These are phyloP conservation scores for Opeltia flavorubescens DNA, from an alignment of 495 filamentous ascomycete genomes.

Conservation along the genomic window DNA sequence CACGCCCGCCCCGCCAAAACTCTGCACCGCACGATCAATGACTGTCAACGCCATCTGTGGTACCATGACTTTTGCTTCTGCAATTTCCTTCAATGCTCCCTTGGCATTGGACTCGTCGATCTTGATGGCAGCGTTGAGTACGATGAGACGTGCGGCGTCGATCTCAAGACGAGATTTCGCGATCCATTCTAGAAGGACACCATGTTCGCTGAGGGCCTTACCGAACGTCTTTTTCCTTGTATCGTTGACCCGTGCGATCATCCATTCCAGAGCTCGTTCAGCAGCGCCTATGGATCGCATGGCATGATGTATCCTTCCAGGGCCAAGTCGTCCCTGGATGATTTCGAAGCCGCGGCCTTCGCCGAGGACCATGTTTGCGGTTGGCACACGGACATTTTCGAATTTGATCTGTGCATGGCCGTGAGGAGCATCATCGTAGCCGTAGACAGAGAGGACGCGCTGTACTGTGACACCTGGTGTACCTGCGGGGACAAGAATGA, in stretches of 20 bases:
- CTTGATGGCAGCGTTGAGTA: slow-evolving; percentile 80
- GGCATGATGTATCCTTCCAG: slow-evolving; percentile 85
- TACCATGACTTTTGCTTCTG: slow-evolving; percentile 74
- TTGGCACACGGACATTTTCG: slow-evolving; percentile 69
- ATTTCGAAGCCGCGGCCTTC: slow-evolving; percentile 93
- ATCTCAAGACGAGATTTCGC: slow-evolving; percentile 82
- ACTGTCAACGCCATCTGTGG: slow-evolving; percentile 63
- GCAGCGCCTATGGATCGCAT: slow-evolving; percentile 84
- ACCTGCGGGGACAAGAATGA: slow-evolving; percentile 66
- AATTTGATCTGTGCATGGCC: slow-evolving; percentile 85
- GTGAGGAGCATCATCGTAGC: slow-evolving; percentile 89
- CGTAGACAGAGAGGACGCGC: slow-evolving; percentile 79
- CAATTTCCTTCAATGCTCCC: slow-evolving; percentile 68
- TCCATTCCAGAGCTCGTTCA: slow-evolving; percentile 74
- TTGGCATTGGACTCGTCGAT: slow-evolving; percentile 75
- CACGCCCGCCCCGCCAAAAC: slow-evolving; percentile 73
- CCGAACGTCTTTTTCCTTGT: slow-evolving; percentile 75
- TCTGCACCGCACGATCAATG: slow-evolving; percentile 78
- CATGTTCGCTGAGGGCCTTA: slow-evolving; percentile 63
- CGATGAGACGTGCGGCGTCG: slow-evolving; percentile 71
- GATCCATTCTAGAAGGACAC: slow-evolving; percentile 88
- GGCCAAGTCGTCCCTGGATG: slow-evolving; percentile 83
- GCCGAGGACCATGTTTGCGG: slow-evolving; percentile 66
- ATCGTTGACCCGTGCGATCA: slow-evolving; percentile 82
- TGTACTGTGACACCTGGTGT: slow-evolving; percentile 67